Evolutionary conservation across 257 asterid genomes (phyloP).

Genomic region (Cynanchum wilfordii): DNA sequence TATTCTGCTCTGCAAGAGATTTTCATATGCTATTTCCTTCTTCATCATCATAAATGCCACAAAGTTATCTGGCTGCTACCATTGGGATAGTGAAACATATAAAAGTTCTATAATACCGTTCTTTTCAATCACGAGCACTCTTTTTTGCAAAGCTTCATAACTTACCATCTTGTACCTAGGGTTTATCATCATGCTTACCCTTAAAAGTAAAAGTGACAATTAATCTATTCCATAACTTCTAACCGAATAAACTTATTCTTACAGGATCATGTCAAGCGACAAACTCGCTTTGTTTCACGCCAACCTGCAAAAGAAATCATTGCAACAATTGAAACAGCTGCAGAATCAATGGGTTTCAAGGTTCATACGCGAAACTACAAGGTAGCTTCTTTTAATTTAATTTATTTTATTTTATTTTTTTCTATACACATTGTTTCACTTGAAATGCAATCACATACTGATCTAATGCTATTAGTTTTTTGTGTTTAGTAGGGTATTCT

Average conservation of each 20-base stretch:
- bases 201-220: background rate
- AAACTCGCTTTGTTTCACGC: constrained; percentile 95
- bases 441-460: background rate
- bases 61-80: background rate
- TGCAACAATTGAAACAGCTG: constrained; percentile 71
- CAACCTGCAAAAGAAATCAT: constrained; percentile 70
- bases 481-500: background rate
- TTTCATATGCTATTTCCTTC: background rate
- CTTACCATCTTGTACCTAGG: background rate
- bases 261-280: constrained; percentile 79
- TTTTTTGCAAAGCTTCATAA: background rate
- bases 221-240: background rate
- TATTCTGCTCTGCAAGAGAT: background rate
- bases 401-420: constrained; percentile 1
- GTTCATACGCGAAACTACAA: constrained; percentile 74
- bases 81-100: background rate
- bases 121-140: background rate
- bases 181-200: background rate
- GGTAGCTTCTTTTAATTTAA: constrained; percentile 31
- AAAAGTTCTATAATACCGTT: background rate
- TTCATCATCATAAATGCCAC: background rate
- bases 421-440: background rate
- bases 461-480: background rate
- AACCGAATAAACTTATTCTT: constrained; percentile 2
- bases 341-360: constrained; percentile 75